Evolutionary conservation across 1,284 basidiomycete species (phyloP).

Genomic region (Rhizoctonia solani): DNA sequence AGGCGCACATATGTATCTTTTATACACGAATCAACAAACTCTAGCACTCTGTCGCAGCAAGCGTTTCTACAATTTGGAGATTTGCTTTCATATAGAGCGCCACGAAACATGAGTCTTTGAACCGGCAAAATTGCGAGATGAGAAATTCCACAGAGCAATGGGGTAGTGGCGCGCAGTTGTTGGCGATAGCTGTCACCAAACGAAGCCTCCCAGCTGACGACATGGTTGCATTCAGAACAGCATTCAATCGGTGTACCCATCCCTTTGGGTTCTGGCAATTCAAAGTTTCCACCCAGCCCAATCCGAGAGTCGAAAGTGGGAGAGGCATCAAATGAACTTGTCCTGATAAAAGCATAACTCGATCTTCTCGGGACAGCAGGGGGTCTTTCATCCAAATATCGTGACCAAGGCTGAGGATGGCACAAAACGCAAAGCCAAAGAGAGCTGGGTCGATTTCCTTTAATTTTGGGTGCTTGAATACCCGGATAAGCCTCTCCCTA

Average conservation of each 20-base stretch:
- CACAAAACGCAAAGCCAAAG: constrained; percentile 25
- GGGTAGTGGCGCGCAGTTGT: background rate
- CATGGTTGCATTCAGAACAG: constrained; percentile 11
- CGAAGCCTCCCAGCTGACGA: constrained; percentile 7
- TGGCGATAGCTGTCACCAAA: constrained; percentile 3
- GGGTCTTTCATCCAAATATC: constrained; percentile 6
- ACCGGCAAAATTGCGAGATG: background rate
- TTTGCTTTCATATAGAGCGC: background rate
- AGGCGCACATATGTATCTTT: constrained; percentile 7
- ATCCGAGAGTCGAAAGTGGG: constrained; percentile 5
- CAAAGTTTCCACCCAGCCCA: constrained; percentile 18
- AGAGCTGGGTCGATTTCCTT: background rate
- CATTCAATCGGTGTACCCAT: background rate
- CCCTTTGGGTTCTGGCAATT: background rate
- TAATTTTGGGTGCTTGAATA: constrained; percentile 9
- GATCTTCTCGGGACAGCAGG: constrained; percentile 9
- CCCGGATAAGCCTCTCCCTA: background rate
- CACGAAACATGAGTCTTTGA: constrained; percentile 2
- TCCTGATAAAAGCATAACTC: constrained; percentile 11
- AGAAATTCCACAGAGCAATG: constrained; percentile 10
- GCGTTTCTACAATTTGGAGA: background rate
- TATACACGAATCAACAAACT: constrained; percentile 9
- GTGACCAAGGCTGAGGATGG: constrained; percentile 3
- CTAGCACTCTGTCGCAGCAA: background rate
- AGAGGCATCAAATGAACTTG: constrained; percentile 28